Base-by-base conservation (phyloP, 2,329 filamentous ascomycete species). In the Ceratocystis cacaofunesta region DNA sequence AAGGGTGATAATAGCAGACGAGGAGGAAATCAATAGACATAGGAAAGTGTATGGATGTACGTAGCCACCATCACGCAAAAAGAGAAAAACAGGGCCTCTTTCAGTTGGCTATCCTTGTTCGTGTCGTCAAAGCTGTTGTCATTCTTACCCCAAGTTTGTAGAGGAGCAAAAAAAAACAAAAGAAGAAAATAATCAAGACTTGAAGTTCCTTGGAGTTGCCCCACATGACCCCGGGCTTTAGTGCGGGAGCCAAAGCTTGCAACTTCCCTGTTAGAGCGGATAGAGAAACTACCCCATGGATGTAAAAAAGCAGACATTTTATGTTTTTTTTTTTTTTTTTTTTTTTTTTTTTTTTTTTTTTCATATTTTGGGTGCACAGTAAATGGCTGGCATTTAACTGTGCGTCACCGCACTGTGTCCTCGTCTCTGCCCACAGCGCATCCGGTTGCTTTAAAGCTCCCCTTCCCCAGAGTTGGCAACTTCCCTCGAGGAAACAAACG, bases 231-330 rank as follows among this genome's bases (percentile, higher is more conserved):
- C 61, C 15, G 44, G 22, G 43, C 41, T 48, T 61, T 62, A 46
- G 61, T 46, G 17, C 52, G 52, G 52, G 61, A 46, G 30, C 41
- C 41, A 48, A 62, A 48, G 61, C 61, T 62, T 62, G 61, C 41
- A 62, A 62, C 61, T 62, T 62, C 60, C 60, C 44, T 62, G 61
- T 62, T 32, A 32, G 61, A 57, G 25, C 52, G 52, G 52, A 57
- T 30, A 57, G 60, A 46, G 41, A 22, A 46, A 28, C 60, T 62
- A 41, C 60, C 22, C 28, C 36, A 48, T 12, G 58, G 58, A 43
- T 22, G 25, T 44, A 62, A 46, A 62, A 61, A 62, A 25, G 61
- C 22, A 28, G 7, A 8, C 5, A 62, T 62, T 62, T 61, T 62
- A 62, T 46, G 36, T 1, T 10, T 41, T 41, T 41, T 32, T 41